Base-by-base conservation (phyloP, 345 rosid species). In the Leavenworthia alabamica region DNA sequence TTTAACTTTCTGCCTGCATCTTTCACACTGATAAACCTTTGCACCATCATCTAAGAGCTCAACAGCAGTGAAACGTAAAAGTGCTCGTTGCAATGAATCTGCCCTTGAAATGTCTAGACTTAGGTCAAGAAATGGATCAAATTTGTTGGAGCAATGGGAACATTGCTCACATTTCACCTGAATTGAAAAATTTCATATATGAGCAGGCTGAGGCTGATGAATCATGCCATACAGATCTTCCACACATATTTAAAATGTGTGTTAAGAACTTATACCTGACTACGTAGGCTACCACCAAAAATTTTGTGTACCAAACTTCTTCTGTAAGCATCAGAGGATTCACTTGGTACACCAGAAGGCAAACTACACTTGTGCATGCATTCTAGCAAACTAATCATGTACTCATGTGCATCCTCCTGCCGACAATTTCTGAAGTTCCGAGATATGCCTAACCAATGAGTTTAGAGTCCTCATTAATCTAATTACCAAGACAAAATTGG, bases 321-420 rank as follows among this genome's bases (percentile, higher is more conserved):
- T 67, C 85, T 91, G 70, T 87, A 87, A 65, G 99, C 99, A 70
- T 84, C 69, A 41, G 94, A 79, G 7, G 99, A 93, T 75, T 89
- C 88, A 14, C 86, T 89, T 7, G 86, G 86, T 52, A 93, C 91
- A 64, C 99, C 97, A 27, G 89, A 89, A 23, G 99, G 97, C 43
- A 93, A 74, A 86, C 89, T 85, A 62, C 97, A 89, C 68, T 87
- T 93, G 67, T 93, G 97, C 99, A 93, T 93, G 32, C 94, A 20
- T 20, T 20, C 22, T 20, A 20, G 22, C 22, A 20, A 20, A 20
- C 2, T 20, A 2, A 20, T 20, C 22, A 20, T 20, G 22, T 20
- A 20, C 2, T 20, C 22, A 20, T 20, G 22, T 20, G 22, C 22
- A 20, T 20, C 22, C 22, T 20, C 22, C 22, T 20, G 22, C 2